phyloP scores from a whole-genome alignment of 768 basidiomycete genomes.

The Scleroderma citrinum region DNA sequence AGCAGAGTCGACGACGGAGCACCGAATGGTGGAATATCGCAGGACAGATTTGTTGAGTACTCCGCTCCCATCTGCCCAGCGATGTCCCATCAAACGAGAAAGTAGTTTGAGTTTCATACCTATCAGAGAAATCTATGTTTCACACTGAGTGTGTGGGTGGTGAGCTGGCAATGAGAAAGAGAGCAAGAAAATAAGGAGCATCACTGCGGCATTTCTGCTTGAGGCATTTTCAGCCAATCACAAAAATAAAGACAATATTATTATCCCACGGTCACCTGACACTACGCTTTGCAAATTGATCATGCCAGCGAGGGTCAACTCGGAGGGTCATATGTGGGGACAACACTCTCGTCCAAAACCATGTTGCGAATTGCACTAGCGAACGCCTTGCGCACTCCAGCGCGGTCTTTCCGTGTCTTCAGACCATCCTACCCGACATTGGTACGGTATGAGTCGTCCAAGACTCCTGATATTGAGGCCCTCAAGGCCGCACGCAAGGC shows the following conservation, averaged over 20 bases:
- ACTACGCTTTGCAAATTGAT: not conserved
- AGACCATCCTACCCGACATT: conserved; percentile 11
- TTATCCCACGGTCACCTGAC: conserved; percentile 10
- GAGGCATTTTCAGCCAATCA: conserved; percentile 21
- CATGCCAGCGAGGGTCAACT: conserved; percentile 7
- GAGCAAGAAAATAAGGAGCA: conserved; percentile 1
- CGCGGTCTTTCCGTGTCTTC: conserved; percentile 7
- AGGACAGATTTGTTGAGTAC: conserved; percentile 30
- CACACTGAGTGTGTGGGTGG: too few relatives aligned
- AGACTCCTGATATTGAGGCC: conserved; percentile 18
- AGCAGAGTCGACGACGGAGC: too few relatives aligned
- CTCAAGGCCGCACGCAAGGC: conserved; percentile 26
- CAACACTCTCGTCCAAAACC: too few relatives aligned
- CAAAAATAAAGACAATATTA: conserved; percentile 24
- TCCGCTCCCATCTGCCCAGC: conserved; percentile 29
- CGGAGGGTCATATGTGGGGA: too few relatives aligned
- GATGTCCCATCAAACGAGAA: too few relatives aligned
- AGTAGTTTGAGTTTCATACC: not conserved
- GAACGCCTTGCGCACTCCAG: conserved; percentile 9
- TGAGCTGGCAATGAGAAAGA: too few relatives aligned
- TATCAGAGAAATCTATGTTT: too few relatives aligned
- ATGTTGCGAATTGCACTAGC: conserved; percentile 20
- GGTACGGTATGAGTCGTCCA: conserved; percentile 32
- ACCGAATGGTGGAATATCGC: not conserved
- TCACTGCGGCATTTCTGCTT: conserved; percentile 42